Evolutionary conservation across 1,284 basidiomycete species (phyloP), one percentile per base, ranked within the genome.

Genomic region (Schizophyllum amplum): DNA sequence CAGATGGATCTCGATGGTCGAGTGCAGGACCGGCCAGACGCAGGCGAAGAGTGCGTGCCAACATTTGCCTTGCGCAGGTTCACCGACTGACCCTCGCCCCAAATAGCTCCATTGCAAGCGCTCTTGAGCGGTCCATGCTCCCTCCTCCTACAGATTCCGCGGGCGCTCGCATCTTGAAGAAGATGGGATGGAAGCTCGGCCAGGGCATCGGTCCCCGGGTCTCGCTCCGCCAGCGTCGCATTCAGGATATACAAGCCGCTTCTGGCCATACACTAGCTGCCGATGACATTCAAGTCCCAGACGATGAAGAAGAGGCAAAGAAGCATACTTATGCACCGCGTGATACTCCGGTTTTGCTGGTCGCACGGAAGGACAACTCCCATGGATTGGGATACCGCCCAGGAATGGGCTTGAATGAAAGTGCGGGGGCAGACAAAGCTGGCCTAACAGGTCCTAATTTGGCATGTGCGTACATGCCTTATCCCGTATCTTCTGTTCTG

Each of bases 151-250:
- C 82, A 49, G 86, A 90, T 61, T 90, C 90, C 5, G 75, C 80
- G 22, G 94, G 94, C 0, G 86, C 89, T 6, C 82, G 84, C 26
- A 83, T 98, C 4, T 79, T 99, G 52, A 87, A 87, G 71, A 94
- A 93, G 70, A 96, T 98, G 86, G 96, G 96, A 0, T 98, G 96
- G 96, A 80, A 87, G 57, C 72, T 86, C 0, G 96, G 95, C 0
- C 93, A 97, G 69, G 96, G 94, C 4, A 83, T 98, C 24, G 96
- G 96, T 0, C 93, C 94, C 1, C 83, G 94, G 5, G 76, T 98
- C n/a, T 86, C 92, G 1, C 81, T 88, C 57, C 79, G 83, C 46
- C 86, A 91, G 66, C 82, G 88, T 46, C 82, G 80, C 62, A 74
- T 83, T 17, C 91, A 94, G 67, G 84, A 90, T 64, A 65, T 79